Conservation (phyloP, 257 asterid genomes). For the Schizonepeta tenuifolia region DNA sequence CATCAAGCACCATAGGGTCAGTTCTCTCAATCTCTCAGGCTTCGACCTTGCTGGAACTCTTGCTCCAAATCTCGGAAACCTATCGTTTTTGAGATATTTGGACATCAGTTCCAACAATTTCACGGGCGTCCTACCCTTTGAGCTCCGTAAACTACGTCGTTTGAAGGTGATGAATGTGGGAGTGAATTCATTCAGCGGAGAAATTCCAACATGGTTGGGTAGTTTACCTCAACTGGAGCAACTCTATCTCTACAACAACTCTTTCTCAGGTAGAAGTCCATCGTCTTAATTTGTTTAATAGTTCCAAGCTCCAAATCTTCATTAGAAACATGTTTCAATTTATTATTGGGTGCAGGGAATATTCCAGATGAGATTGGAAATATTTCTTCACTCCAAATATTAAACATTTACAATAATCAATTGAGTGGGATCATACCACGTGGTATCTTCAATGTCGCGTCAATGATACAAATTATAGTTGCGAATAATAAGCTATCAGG, state of each 20-base stretch:
- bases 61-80: constrained; percentile 13
- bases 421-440: neutral
- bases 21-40: neutral
- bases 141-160: neutral
- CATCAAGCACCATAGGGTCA: neutral
- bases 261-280: neutral
- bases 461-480: neutral
- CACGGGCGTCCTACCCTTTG: neutral
- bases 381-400: neutral
- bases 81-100: neutral
- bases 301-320: neutral
- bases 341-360: neutral
- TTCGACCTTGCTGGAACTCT: neutral
- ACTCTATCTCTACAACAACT: neutral
- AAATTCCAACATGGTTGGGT: neutral
- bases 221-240: neutral
- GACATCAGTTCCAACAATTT: constrained; percentile 6
- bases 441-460: neutral
- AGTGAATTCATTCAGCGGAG: neutral
- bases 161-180: neutral
- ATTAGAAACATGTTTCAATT: neutral
- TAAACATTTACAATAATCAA: neutral
- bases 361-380: neutral
- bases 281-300: neutral
- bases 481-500: neutral